Conservation (phyloP, 768 basidiomycete genomes). For the Fistulinella prunicolor region DNA sequence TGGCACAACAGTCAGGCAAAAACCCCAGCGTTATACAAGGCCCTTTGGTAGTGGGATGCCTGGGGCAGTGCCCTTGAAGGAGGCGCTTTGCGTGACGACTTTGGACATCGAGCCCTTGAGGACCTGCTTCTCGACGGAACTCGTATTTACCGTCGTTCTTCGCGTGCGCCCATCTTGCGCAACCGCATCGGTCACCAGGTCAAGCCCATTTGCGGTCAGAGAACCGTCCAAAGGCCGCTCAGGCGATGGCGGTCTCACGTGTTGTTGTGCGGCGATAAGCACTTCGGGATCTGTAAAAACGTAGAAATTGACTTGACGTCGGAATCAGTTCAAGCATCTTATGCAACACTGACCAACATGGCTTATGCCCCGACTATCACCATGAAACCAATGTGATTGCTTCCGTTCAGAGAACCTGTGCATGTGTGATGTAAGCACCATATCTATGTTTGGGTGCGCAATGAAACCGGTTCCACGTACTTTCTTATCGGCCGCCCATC, state of each 20-base stretch:
- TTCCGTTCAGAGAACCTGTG: conserved; percentile 59
- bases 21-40: conserved; percentile 1
- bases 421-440: conserved; percentile 1
- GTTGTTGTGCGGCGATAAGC: conserved; percentile 19
- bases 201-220: conserved; percentile 36
- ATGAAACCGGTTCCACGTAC: conserved; percentile 36
- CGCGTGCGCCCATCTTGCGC: conserved; percentile 41
- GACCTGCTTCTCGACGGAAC: conserved; percentile 45
- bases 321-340: background rate
- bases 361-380: conserved; percentile 53
- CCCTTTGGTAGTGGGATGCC: conserved; percentile 14
- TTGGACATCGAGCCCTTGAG: conserved; percentile 56
- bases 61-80: conserved; percentile 12
- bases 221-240: conserved; percentile 25
- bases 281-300: conserved; percentile 20
- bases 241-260: conserved; percentile 19
- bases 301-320: conserved; percentile 6
- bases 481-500: conserved; percentile 62
- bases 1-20: no score
- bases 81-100: conserved; percentile 36
- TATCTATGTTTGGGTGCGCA: background rate
- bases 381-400: conserved; percentile 58
- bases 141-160: conserved; percentile 37
- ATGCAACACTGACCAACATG: conserved; percentile 44
- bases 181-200: conserved; percentile 36